Percentiles rank a stretch among this genome's conserved stretches.
These are phyloP conservation scores for Aspergillus funiculosus DNA, from an alignment of 495 filamentous ascomycete genomes.

Conservation along the genomic window DNA sequence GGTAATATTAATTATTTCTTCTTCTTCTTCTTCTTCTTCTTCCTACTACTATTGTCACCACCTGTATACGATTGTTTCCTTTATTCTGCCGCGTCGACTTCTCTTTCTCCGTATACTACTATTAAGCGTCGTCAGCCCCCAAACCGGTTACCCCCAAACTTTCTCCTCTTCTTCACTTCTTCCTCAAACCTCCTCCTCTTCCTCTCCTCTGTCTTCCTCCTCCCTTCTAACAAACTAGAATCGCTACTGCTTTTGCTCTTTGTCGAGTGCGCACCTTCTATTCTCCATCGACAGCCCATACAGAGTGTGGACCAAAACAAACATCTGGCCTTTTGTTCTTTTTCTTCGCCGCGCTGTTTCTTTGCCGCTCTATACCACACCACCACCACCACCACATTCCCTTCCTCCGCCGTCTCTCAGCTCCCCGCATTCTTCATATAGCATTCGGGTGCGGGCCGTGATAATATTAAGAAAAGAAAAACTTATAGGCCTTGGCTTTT, in stretches of 20 bases:
- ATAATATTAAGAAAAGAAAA: background rate
- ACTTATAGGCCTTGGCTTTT: too few species aligned
- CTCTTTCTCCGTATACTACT: background rate
- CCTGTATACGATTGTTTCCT: too few species aligned
- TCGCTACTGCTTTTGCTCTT: too few species aligned
- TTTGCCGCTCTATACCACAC: slow-evolving; percentile 5
- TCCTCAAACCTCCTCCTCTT: slow-evolving; percentile 1
- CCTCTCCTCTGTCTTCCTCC: background rate
- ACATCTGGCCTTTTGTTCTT: slow-evolving; percentile 2
- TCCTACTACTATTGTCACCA: background rate
- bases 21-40: background rate
- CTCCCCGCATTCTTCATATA: slow-evolving; percentile 21
- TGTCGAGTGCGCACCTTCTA: slow-evolving; percentile 9
- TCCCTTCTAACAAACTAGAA: too few species aligned
- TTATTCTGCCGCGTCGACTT: background rate
- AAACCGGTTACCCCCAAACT: slow-evolving; percentile 15
- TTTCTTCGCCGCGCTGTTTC: slow-evolving; percentile 1
- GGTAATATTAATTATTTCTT: background rate
- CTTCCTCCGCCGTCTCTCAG: slow-evolving; percentile 7
- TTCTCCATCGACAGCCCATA: slow-evolving; percentile 6
- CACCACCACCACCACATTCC: background rate
- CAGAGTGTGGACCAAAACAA: too few species aligned
- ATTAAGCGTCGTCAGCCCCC: slow-evolving; percentile 6
- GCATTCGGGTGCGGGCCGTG: slow-evolving; percentile 20
- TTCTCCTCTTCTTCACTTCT: slow-evolving; percentile 6